Base-by-base conservation (phyloP, 208 protist species). In the Wallacemonas sp. region DNA sequence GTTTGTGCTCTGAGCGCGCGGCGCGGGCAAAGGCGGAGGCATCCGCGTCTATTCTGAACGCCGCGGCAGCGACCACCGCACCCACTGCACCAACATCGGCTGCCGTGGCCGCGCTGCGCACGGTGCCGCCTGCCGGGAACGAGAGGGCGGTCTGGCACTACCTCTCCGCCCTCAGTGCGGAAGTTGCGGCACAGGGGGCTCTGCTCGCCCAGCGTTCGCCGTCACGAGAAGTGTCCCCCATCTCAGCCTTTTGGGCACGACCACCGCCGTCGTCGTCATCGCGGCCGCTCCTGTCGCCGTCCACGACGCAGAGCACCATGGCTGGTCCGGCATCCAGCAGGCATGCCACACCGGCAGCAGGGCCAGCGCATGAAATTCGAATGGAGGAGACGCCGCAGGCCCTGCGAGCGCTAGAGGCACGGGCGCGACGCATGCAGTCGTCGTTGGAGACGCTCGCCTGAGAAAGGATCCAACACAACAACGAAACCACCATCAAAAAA, bases 341-440 rank as follows among this genome's bases (percentile, higher is more conserved):
- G n/a, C n/a, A n/a, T 39, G 11, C 42, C 5, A 4, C 42, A 18
- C 25, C 10, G 52, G 4, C n/a, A 42, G 7, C 52, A 41, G 31
- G 5, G 52, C 1, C 32, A 12, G 10, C 32, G 32, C 7, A n/a
- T 5, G 52, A 59, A 28, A 59, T 59, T 28, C 0, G 22, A 25
- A 59, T 59, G 26, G 52, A 59, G 4, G 52, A 33, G 12, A 59
- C 52, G 3, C 52, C 52, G n/a, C 52, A 59, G 39, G 52, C 52
- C 3, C 22, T 59, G 52, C 52, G 52, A 1, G 3, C 25, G n/a
- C 20, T 59, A 14, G 52, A 59, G n/a, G 52, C 52, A 31, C 52
- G 52, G 12, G 52, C 31, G 29, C 52, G 52, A n/a, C 29, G n/a
- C 20, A 41, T 59, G 31, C 52, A 59, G 22, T 36, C 52, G 8